Conservation (phyloP, 2,329 filamentous ascomycete species). For the Cladosporium velox region DNA sequence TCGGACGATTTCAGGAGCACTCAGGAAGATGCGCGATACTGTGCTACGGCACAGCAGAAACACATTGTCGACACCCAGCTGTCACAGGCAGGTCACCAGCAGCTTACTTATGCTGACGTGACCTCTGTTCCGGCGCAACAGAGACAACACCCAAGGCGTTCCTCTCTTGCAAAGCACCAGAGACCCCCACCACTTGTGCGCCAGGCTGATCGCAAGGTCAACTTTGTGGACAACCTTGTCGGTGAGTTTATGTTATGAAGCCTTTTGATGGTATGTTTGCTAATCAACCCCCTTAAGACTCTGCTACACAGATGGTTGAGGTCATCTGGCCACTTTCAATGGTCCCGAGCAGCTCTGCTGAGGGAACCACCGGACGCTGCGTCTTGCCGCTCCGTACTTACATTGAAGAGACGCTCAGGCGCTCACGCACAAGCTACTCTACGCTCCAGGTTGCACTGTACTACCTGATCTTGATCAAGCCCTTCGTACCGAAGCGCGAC, state of each 20-base stretch:
- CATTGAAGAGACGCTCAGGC: conserved; percentile 93
- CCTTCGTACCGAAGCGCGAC: conserved; percentile 78
- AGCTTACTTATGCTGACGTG: conserved; percentile 39
- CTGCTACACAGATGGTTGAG: conserved; percentile 94
- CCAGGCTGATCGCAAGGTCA: conserved; percentile 88
- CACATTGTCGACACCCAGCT: conserved; percentile 2
- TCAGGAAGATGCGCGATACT: conserved; percentile 34
- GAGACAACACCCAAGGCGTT: conserved; percentile 63
- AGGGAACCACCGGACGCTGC: conserved; percentile 66
- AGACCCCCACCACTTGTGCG: conserved; percentile 76
- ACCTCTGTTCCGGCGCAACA: conserved; percentile 60
- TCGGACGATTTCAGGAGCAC: conserved; percentile 60
- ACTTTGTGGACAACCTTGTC: conserved; percentile 95
- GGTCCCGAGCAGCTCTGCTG: conserved; percentile 67
- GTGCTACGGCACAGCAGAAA: conserved; percentile 28
- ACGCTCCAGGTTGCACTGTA: conserved; percentile 96
- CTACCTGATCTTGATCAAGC: conserved; percentile 91
- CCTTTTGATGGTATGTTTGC: conserved; percentile 37
- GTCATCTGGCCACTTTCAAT: conserved; percentile 94
- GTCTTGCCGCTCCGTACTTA: conserved; percentile 91
- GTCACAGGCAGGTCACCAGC: conserved; percentile 32
- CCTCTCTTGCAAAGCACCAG: conserved; percentile 57
- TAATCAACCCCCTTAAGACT: conserved; percentile 63
- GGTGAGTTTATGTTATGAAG: conserved; percentile 65
- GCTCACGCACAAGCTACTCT: conserved; percentile 95